A percentile compares a stretch with the other conserved stretches of the same genome.
Evolutionary conservation across 495 filamentous ascomycete genomes (phyloP).

Genomic region (Tuber indicum): DNA sequence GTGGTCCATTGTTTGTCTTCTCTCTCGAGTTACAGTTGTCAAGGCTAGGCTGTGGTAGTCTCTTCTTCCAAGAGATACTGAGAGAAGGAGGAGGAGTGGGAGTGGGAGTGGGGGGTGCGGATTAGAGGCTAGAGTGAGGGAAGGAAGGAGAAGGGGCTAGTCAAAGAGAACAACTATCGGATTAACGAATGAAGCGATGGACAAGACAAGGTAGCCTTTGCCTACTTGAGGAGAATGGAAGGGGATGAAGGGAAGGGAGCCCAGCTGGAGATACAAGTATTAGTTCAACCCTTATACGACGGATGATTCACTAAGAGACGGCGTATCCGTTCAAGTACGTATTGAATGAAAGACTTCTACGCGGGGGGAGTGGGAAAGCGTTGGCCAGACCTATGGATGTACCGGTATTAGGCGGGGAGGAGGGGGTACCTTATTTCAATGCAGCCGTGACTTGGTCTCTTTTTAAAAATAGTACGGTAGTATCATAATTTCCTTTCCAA

Average conservation of each 20-base stretch:
- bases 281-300: not conserved
- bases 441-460: not conserved
- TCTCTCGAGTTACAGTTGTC: not conserved
- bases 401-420: not conserved
- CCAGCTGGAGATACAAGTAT: not conserved
- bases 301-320: not conserved
- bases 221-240: not conserved
- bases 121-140: not conserved
- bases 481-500: not conserved
- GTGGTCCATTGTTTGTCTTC: not conserved
- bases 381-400: not conserved
- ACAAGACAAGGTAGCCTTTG: not conserved
- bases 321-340: not conserved
- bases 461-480: not conserved
- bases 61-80: constrained; percentile 6
- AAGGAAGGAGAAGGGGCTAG: not conserved
- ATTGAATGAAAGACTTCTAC: not conserved
- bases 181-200: not conserved
- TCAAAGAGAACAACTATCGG: not conserved
- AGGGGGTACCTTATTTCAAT: not conserved
- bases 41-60: not conserved
- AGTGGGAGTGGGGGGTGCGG: no score
- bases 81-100: not conserved
- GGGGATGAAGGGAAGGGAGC: not conserved
- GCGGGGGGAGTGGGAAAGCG: not conserved